phyloP scores from a whole-genome alignment of 1,284 basidiomycete genomes.

The Neolentinus lepideus region DNA sequence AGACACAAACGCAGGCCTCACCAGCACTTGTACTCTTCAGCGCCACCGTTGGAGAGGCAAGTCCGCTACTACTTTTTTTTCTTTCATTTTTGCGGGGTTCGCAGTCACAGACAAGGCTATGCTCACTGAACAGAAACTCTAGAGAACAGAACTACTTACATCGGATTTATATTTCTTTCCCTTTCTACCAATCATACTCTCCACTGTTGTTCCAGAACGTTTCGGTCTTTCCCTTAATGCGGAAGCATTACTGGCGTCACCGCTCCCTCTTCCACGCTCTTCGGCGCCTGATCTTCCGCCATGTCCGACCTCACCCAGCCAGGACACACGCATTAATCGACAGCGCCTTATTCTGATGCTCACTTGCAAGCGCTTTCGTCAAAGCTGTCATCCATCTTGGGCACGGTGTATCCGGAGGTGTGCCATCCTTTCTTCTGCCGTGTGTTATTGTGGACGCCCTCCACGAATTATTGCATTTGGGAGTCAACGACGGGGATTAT shows the following conservation, averaged over 20 bases:
- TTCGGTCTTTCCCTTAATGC: not conserved
- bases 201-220: not conserved
- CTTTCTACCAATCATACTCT: not conserved
- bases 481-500: not conserved
- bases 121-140: too few species aligned
- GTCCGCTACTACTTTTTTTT: too few species aligned
- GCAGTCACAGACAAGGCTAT: too few species aligned
- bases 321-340: constrained; percentile 1
- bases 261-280: not conserved
- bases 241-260: not conserved
- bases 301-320: constrained; percentile 1
- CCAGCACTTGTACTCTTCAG: too few species aligned
- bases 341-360: not conserved
- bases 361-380: not conserved
- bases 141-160: too few species aligned
- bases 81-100: too few species aligned
- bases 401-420: not conserved
- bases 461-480: not conserved
- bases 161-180: too few species aligned
- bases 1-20: too few species aligned
- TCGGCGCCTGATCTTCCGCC: constrained; percentile 12
- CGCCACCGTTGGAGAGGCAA: too few species aligned
- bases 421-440: not conserved
- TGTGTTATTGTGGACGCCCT: not conserved
- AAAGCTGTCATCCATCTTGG: constrained; percentile 1